phyloP scores from a whole-genome alignment of 176 grass and related monocot species.

The Musa schizocarpa region DNA sequence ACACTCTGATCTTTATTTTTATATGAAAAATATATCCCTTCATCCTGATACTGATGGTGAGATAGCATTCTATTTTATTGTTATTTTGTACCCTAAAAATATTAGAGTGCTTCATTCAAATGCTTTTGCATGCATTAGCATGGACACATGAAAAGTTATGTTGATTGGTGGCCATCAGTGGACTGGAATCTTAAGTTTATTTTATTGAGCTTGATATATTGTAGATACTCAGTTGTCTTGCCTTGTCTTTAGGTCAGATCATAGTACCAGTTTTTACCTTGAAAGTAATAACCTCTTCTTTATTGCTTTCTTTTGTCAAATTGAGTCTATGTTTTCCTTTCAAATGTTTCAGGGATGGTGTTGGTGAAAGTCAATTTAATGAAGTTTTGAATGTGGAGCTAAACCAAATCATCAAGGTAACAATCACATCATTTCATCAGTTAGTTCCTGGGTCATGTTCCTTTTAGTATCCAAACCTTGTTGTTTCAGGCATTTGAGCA shows the following conservation, averaged over 20 bases:
- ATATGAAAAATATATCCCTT: too few species aligned
- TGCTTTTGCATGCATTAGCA: too few species aligned
- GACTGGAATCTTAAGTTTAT: too few species aligned
- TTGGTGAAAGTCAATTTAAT: constrained; percentile 49
- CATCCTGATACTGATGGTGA: too few species aligned
- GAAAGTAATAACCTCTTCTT: neutral
- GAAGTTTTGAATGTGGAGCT: constrained; percentile 48
- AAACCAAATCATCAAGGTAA: constrained; percentile 44
- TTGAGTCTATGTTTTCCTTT: neutral
- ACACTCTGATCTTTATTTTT: too few species aligned
- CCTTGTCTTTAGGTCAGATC: neutral
- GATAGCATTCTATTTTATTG: too few species aligned
- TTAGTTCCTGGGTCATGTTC: neutral
- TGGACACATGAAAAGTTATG: too few species aligned
- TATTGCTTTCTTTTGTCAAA: neutral
- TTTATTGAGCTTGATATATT: too few species aligned
- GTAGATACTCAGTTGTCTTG: too few species aligned
- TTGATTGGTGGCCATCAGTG: too few species aligned
- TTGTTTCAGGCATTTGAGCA: constrained; percentile 37
- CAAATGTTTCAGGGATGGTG: constrained; percentile 40
- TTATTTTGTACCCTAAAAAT: too few species aligned
- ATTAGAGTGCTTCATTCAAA: too few species aligned
- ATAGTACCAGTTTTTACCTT: neutral
- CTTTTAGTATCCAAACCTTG: constrained; percentile 6
- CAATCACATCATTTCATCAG: neutral